Evolutionary conservation across 345 rosid genomes (phyloP).

Genomic region (Lenwebbia sp.): DNA sequence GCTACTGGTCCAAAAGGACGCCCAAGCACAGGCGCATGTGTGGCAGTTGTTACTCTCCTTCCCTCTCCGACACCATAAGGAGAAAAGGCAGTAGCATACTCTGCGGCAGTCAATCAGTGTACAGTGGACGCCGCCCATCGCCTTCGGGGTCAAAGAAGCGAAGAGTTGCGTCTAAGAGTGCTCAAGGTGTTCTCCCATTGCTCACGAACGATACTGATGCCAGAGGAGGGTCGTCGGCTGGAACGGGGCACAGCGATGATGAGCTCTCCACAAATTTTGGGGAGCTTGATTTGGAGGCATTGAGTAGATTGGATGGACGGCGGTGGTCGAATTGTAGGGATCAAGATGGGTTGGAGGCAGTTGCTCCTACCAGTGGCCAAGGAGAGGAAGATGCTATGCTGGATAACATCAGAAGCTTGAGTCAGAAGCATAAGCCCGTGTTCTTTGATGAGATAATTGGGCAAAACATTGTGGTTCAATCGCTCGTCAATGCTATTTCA

Average conservation of each 20-base stretch:
- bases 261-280: constrained; percentile 88
- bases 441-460: constrained; percentile 82
- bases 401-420: constrained; percentile 57
- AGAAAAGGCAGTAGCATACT: constrained; percentile 82
- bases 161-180: constrained; percentile 46
- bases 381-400: constrained; percentile 58
- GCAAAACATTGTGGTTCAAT: constrained; percentile 82
- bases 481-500: constrained; percentile 58
- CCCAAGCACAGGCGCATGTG: constrained; percentile 63
- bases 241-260: constrained; percentile 69
- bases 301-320: constrained; percentile 93
- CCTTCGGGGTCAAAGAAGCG: constrained; percentile 35
- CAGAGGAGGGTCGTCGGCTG: constrained; percentile 68
- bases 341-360: constrained; percentile 69
- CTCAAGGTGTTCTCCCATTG: constrained; percentile 72
- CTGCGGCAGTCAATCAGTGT: constrained; percentile 61
- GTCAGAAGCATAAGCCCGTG: constrained; percentile 84
- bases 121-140: constrained; percentile 36
- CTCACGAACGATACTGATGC: constrained; percentile 51
- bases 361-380: constrained; percentile 37
- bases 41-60: constrained; percentile 81
- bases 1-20: constrained; percentile 83
- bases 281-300: constrained; percentile 94
- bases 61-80: constrained; percentile 77
- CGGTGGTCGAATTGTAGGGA: constrained; percentile 96